A percentile compares a stretch with the other conserved stretches of the same genome.
These are phyloP conservation scores for Ceratobasidium papillatum DNA, from an alignment of 1,284 basidiomycete species.

Conservation along the genomic window DNA sequence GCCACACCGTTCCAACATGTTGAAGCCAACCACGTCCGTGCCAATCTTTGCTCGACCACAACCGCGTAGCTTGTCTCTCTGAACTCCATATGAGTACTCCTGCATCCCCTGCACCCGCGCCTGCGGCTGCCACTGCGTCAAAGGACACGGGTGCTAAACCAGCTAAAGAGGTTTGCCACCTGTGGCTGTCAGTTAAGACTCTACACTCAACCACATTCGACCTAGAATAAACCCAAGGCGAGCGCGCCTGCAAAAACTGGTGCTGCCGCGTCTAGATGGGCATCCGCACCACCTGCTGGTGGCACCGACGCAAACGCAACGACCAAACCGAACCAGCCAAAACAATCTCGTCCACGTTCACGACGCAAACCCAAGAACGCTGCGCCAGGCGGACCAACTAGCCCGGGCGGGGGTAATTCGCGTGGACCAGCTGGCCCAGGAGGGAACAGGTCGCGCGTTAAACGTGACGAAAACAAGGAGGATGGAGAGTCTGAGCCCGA, in stretches of 20 bases:
- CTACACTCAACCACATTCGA: neutral
- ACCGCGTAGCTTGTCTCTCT: neutral
- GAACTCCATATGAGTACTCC: neutral
- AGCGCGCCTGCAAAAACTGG: neutral
- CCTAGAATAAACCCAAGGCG: neutral
- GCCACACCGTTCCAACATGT: conserved; percentile 14
- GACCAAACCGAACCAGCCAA: conserved; percentile 6
- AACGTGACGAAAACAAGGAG: neutral
- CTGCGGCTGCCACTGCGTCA: neutral
- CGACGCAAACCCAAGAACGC: conserved; percentile 1
- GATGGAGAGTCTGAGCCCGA: conserved; percentile 32
- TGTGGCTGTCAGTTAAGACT: neutral
- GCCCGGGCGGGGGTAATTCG: neutral
- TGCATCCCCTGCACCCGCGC: neutral
- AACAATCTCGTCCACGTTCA: neutral
- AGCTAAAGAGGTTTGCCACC: conserved; percentile 17
- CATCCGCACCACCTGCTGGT: neutral
- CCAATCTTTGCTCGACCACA: neutral
- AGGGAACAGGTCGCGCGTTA: conserved; percentile 1
- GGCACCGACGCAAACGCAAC: neutral
- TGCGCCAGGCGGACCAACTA: neutral
- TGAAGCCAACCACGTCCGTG: conserved; percentile 20
- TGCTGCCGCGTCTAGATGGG: neutral
- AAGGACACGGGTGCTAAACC: conserved; percentile 1
- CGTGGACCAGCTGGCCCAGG: neutral